phyloP scores from a whole-genome alignment of 2,329 filamentous ascomycete genomes.

The Fusarium sp. region DNA sequence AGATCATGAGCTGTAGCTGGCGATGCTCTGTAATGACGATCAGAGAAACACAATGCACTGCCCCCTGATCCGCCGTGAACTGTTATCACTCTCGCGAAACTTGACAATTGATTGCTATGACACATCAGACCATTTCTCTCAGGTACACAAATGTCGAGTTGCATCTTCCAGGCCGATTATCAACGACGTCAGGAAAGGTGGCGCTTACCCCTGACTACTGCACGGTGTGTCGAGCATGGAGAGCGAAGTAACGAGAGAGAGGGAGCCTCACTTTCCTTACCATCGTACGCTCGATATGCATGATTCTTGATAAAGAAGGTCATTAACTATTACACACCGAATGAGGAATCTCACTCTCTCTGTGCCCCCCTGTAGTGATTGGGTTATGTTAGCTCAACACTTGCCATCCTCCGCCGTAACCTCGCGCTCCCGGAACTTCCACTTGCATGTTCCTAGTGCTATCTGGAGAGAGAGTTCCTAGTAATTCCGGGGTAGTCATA shows the following conservation, averaged over 20 bases:
- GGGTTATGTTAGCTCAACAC: not conserved
- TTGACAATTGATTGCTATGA: not conserved
- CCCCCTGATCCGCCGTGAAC: not conserved
- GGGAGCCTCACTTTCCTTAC: not conserved
- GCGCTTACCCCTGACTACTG: not conserved
- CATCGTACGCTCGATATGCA: not conserved
- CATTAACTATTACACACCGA: not conserved
- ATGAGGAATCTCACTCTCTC: not conserved
- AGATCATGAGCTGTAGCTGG: not conserved
- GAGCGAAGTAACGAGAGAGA: not conserved
- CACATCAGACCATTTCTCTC: not conserved
- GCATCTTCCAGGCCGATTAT: not conserved
- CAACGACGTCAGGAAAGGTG: not conserved
- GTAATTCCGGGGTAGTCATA: not conserved
- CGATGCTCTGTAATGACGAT: not conserved
- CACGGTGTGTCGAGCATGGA: not conserved
- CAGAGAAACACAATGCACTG: not conserved
- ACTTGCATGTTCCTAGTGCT: not conserved
- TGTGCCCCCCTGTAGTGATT: not conserved
- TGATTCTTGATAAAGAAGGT: not conserved
- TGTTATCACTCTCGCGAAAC: not conserved
- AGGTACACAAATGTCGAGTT: not conserved
- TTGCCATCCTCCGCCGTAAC: not conserved
- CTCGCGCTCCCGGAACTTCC: not conserved
- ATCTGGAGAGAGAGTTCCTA: not conserved